These are phyloP conservation scores for Annulohypoxylon bovei DNA, from an alignment of 495 filamentous ascomycete genomes.

Conservation along the genomic window DNA sequence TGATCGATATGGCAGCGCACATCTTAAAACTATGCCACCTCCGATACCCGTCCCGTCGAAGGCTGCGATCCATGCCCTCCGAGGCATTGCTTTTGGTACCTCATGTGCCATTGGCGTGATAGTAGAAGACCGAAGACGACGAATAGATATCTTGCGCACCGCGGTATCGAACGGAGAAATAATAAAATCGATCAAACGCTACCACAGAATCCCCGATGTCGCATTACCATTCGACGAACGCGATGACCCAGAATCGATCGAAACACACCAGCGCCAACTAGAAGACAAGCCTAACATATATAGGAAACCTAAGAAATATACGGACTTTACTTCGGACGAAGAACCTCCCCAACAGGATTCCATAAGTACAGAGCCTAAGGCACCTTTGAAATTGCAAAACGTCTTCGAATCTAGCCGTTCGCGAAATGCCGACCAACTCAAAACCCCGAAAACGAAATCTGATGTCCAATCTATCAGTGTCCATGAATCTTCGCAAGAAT, in stretches of 20 bases:
- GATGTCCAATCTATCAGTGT: background rate
- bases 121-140: conserved; percentile 63
- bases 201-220: conserved; percentile 48
- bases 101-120: conserved; percentile 63
- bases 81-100: conserved; percentile 61
- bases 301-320: background rate
- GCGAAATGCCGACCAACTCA: too few species aligned
- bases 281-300: background rate
- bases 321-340: background rate
- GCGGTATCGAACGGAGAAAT: conserved; percentile 59
- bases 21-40: conserved; percentile 49
- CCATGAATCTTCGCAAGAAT: background rate
- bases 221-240: conserved; percentile 63
- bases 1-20: conserved; percentile 36
- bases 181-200: conserved; percentile 54
- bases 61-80: conserved; percentile 62
- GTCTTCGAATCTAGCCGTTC: background rate
- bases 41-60: conserved; percentile 63
- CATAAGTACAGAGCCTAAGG: background rate
- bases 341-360: background rate
- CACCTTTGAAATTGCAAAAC: background rate
- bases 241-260: conserved; percentile 26
- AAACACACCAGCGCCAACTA: conserved; percentile 29
- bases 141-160: conserved; percentile 56
- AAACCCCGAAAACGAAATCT: background rate